These are phyloP conservation scores for Colletotrichum sp. DNA, from an alignment of 2,329 filamentous ascomycete species.

Conservation along the genomic window DNA sequence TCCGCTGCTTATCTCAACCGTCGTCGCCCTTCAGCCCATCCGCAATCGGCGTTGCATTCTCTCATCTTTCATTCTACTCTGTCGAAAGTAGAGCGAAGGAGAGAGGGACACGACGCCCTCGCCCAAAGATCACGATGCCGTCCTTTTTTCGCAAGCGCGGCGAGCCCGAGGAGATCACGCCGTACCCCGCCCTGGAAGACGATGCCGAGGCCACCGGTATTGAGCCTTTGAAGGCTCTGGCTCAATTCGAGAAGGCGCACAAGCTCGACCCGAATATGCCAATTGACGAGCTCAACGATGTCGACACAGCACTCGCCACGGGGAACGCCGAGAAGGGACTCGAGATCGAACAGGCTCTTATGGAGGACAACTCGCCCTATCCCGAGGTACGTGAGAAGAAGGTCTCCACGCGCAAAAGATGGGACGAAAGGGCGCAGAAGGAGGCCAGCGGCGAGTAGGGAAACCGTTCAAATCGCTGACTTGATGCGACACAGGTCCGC, in stretches of 20 bases:
- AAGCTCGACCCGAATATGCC: constrained; percentile 70
- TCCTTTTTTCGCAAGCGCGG: constrained; percentile 50
- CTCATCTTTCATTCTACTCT: constrained; percentile 15
- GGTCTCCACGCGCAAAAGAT: not conserved
- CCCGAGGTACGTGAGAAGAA: constrained; percentile 56
- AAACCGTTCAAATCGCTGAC: constrained; percentile 5
- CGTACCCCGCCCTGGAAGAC: constrained; percentile 42
- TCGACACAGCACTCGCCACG: constrained; percentile 61
- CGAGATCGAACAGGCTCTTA: constrained; percentile 60
- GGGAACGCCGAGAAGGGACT: constrained; percentile 61
- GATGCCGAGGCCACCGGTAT: constrained; percentile 43
- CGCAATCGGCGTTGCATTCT: constrained; percentile 14
- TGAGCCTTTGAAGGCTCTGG: constrained; percentile 51
- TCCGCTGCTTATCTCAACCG: constrained; percentile 11
- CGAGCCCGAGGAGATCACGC: constrained; percentile 50
- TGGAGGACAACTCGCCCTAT: constrained; percentile 71
- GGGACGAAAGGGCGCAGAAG: not conserved
- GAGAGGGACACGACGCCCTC: not conserved
- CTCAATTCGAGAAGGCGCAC: constrained; percentile 64
- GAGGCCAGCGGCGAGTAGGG: not conserved
- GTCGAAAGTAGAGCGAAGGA: constrained; percentile 15
- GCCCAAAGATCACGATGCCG: constrained; percentile 30
- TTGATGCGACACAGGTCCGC: constrained; percentile 52
- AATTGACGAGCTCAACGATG: constrained; percentile 64
- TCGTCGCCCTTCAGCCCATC: constrained; percentile 16